Conservation (phyloP, 805 yeast species). For the Schwanniomyces occidentalis region DNA sequence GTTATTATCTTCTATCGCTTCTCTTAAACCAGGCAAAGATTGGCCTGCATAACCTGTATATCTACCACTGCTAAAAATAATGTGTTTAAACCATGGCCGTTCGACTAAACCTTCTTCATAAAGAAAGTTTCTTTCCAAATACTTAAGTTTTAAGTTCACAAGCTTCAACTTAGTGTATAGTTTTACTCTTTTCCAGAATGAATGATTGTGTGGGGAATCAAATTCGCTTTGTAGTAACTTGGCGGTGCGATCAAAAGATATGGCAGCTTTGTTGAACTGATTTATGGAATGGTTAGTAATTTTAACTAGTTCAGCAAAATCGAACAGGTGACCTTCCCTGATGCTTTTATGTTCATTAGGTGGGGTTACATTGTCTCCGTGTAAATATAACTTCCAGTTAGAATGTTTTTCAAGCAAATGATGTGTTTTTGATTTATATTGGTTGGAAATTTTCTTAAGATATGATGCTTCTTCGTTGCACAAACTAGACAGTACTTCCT, state of each 20-base stretch:
- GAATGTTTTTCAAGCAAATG: neutral
- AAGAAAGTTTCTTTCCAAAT: slow-evolving; percentile 48
- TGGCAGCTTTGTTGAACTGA: slow-evolving; percentile 10
- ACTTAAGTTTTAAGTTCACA: slow-evolving; percentile 41
- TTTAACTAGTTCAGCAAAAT: neutral
- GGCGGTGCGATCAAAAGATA: slow-evolving; percentile 9
- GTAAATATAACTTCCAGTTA: neutral
- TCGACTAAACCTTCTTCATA: slow-evolving; percentile 48
- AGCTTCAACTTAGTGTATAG: slow-evolving; percentile 19
- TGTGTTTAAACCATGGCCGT: slow-evolving; percentile 60
- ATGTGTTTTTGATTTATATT: neutral
- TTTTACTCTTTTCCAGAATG: slow-evolving; percentile 25
- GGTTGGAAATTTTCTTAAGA: neutral
- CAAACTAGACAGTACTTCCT: slow-evolving; percentile 1
- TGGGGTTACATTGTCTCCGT: too few relatives aligned
- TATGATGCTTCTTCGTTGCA: too few relatives aligned
- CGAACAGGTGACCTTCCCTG: neutral
- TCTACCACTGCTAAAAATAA: slow-evolving; percentile 59
- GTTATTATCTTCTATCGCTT: slow-evolving; percentile 52
- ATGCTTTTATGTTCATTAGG: neutral
- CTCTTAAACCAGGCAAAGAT: slow-evolving; percentile 54
- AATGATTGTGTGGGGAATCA: slow-evolving; percentile 19
- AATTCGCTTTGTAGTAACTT: slow-evolving; percentile 16
- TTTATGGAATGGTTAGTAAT: neutral
- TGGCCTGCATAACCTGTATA: slow-evolving; percentile 64